Evolutionary conservation across 106 monocot species (phyloP).

Genomic region (Acanthochlamys bracteata): DNA sequence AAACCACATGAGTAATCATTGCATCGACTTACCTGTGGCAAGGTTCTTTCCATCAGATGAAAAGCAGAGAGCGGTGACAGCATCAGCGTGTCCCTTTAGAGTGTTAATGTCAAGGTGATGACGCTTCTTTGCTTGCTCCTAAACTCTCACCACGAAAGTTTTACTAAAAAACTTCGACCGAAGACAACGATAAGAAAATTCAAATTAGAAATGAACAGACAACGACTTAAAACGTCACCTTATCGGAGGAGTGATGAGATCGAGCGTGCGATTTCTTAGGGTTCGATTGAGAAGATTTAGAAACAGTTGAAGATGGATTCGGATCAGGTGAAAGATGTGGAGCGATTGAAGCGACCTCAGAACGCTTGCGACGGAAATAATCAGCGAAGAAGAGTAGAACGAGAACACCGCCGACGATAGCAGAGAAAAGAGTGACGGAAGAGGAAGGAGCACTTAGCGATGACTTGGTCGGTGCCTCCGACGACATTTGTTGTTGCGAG

Average conservation of each 20-base stretch:
- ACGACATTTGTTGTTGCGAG: not conserved
- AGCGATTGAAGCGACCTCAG: slow-evolving; percentile 62
- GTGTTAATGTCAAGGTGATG: slow-evolving; percentile 88
- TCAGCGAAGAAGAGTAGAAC: slow-evolving; percentile 70
- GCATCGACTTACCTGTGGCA: slow-evolving; percentile 47
- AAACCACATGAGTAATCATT: too few species aligned
- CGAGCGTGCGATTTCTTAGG: slow-evolving; percentile 10
- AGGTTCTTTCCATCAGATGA: slow-evolving; percentile 71
- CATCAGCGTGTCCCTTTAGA: slow-evolving; percentile 73
- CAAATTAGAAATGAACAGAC: not conserved
- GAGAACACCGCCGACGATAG: slow-evolving; percentile 48
- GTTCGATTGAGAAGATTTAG: slow-evolving; percentile 6
- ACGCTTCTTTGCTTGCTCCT: slow-evolving; percentile 68
- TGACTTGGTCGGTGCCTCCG: not conserved
- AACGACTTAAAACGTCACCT: not conserved
- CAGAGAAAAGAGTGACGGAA: slow-evolving; percentile 54
- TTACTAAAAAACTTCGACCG: too few species aligned
- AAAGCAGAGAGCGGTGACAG: slow-evolving; percentile 69
- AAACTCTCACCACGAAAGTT: not conserved
- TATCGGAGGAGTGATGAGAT: not conserved
- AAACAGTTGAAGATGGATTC: not conserved
- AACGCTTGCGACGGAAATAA: slow-evolving; percentile 75
- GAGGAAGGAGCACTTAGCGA: slow-evolving; percentile 24
- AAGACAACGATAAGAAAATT: not conserved
- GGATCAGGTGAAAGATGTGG: not conserved